A percentile compares a stretch with the other conserved stretches of the same genome.
These are phyloP conservation scores for Drechmeria coniospora DNA, from an alignment of 2,329 filamentous ascomycete genomes.

Conservation along the genomic window DNA sequence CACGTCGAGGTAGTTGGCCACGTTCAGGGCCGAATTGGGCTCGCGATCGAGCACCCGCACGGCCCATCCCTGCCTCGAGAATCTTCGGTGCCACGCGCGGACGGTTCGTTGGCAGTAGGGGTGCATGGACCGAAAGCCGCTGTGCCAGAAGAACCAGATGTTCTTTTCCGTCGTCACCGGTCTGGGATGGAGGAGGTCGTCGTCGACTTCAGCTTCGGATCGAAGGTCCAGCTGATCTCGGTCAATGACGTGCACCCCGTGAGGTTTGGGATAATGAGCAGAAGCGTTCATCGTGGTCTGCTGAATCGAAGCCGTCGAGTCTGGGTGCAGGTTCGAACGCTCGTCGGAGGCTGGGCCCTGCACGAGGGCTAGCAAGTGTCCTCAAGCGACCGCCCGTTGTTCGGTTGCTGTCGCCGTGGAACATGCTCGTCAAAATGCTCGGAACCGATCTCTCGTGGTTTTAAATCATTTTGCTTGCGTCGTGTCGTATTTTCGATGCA, in stretches of 20 bases:
- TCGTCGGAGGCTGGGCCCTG: too few species aligned
- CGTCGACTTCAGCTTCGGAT: constrained; percentile 28
- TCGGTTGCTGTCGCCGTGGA: too few species aligned
- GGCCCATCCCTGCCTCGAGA: constrained; percentile 33
- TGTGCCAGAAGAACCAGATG: constrained; percentile 44
- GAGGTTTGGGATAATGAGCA: constrained; percentile 5
- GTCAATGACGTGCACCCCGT: constrained; percentile 25
- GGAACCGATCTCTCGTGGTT: too few species aligned
- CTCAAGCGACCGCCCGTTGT: too few species aligned
- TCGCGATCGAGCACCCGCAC: constrained; percentile 34
- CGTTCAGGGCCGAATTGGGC: constrained; percentile 27
- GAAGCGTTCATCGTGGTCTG: background rate
- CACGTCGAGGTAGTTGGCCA: constrained; percentile 32
- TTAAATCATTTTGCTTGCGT: too few species aligned
- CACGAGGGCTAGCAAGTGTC: too few species aligned
- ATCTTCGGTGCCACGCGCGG: constrained; percentile 36
- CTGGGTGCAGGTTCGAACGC: too few species aligned
- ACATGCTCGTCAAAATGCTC: too few species aligned
- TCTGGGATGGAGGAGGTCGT: constrained; percentile 21
- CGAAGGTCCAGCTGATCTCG: constrained; percentile 25
- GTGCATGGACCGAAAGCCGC: constrained; percentile 31
- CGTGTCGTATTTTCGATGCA: too few species aligned
- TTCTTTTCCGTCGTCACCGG: constrained; percentile 31
- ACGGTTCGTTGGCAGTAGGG: constrained; percentile 36
- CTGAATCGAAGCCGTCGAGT: background rate